phyloP scores from a whole-genome alignment of 805 yeast genomes.

The Dipodascus albidus region DNA sequence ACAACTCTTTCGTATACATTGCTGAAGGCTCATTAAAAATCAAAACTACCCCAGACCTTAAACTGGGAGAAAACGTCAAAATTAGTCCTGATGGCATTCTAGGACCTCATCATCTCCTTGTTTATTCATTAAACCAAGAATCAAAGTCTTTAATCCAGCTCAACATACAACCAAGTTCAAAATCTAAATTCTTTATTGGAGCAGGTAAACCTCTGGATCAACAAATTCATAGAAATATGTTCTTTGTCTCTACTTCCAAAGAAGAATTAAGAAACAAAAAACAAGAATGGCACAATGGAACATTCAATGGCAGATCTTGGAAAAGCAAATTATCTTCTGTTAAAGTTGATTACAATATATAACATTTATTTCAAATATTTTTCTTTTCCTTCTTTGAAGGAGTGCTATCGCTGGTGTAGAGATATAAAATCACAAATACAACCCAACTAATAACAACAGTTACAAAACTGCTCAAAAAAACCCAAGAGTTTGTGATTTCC shows the following conservation, averaged over 20 bases:
- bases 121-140: neutral
- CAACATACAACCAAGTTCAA: neutral
- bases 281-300: neutral
- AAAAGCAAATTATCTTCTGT: neutral
- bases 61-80: neutral
- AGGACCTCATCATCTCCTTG: neutral
- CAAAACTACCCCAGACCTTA: neutral
- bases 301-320: neutral
- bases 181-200: neutral
- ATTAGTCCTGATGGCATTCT: neutral
- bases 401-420: constrained; percentile 25
- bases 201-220: neutral
- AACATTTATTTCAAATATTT: neutral
- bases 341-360: neutral
- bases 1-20: neutral
- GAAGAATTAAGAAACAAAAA: neutral
- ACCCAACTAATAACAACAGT: constrained; percentile 71
- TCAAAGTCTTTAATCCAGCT: neutral
- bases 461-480: constrained; percentile 61
- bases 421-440: constrained; percentile 56
- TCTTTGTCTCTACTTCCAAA: neutral
- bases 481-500: constrained; percentile 91
- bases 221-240: neutral
- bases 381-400: neutral
- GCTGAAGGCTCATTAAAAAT: neutral